Conservation (phyloP, 306 rosid species). For the Begonia loranthoides region DNA sequence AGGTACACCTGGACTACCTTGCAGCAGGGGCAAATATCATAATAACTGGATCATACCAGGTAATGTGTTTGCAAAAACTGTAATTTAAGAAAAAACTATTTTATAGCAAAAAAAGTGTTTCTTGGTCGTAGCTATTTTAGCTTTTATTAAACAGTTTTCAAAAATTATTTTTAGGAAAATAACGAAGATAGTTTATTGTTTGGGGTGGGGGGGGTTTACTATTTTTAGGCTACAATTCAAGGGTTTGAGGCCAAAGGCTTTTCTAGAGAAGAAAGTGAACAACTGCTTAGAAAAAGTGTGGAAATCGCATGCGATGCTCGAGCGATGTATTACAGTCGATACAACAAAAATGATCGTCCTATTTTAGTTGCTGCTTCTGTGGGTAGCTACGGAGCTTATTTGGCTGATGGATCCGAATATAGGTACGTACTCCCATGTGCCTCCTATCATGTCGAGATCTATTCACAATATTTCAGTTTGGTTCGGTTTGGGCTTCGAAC, state of each 20-base stretch:
- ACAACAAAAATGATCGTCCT: conserved; percentile 49
- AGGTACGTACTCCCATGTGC: conserved; percentile 12
- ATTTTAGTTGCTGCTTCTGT: conserved; percentile 78
- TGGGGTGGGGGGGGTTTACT: too few species aligned
- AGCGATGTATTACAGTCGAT: conserved; percentile 40
- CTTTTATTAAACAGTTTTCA: too few species aligned
- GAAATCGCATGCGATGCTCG: conserved; percentile 71
- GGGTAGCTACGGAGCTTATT: conserved; percentile 87
- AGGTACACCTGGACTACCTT: conserved; percentile 95
- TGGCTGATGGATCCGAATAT: conserved; percentile 45
- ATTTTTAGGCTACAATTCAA: conserved; percentile 67
- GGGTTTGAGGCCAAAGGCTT: conserved; percentile 84
- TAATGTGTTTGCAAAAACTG: conserved; percentile 3
- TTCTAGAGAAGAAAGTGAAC: conserved; percentile 51
- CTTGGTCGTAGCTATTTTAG: too few species aligned
- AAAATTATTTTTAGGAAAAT: too few species aligned
- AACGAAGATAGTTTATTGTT: too few species aligned
- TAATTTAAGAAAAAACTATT: too few species aligned
- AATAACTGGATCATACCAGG: conserved; percentile 83
- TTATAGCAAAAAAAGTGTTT: too few species aligned
- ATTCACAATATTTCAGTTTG: too few species aligned
- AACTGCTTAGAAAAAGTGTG: conserved; percentile 58
- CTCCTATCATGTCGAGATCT: too few species aligned
- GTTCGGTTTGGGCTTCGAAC: too few species aligned
- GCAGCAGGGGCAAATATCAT: conserved; percentile 86